phyloP scores from a whole-genome alignment of 2,329 filamentous ascomycete species.

The Sporothrix brasiliensis region DNA sequence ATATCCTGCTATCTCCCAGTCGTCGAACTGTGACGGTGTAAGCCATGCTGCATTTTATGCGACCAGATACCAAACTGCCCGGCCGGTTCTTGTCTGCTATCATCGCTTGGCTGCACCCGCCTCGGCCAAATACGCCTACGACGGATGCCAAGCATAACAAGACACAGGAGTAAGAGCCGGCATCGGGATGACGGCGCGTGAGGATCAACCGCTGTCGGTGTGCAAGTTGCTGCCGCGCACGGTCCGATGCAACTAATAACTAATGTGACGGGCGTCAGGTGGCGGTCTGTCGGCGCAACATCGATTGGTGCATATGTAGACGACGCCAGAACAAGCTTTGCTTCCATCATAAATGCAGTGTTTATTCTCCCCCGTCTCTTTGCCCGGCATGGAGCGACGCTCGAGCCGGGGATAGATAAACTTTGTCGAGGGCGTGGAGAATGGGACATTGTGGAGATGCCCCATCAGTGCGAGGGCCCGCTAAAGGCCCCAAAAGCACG shows the following conservation, averaged over 20 bases:
- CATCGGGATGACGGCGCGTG: background rate
- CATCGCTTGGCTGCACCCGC: conserved; percentile 2
- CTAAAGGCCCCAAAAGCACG: background rate
- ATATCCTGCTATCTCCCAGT: background rate
- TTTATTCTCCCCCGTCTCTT: too few relatives aligned
- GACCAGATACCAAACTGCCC: background rate
- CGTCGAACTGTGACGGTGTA: background rate
- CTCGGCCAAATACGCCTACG: too few relatives aligned
- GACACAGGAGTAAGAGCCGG: background rate
- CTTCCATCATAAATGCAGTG: too few relatives aligned
- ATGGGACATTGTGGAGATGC: too few relatives aligned
- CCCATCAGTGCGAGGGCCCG: too few relatives aligned
- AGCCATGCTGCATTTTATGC: background rate
- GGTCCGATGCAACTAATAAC: background rate
- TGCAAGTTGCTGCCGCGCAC: background rate
- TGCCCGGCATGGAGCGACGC: too few relatives aligned
- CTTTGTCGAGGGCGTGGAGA: too few relatives aligned
- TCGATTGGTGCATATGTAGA: too few relatives aligned
- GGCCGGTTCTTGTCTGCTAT: too few relatives aligned
- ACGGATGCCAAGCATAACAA: too few relatives aligned
- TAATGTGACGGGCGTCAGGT: background rate
- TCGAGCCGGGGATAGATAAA: too few relatives aligned
- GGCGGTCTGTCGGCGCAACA: background rate
- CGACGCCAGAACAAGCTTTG: too few relatives aligned
- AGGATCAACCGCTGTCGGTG: background rate